Base-by-base conservation (phyloP, 305 asterid genomes). In the Fraxinus baroniana region DNA sequence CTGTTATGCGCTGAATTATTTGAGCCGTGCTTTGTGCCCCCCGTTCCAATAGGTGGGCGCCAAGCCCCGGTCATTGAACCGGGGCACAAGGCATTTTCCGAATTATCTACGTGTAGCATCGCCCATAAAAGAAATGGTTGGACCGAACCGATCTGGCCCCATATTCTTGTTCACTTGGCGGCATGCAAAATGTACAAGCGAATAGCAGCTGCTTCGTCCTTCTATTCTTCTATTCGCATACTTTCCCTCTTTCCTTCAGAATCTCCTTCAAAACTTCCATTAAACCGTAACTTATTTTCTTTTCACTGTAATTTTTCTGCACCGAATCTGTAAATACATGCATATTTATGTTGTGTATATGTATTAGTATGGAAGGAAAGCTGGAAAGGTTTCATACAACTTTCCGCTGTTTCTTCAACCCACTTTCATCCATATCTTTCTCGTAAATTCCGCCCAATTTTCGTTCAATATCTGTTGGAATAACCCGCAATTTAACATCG, bases 111-210 rank as follows among this genome's bases (percentile, higher is more conserved):
- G 32, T 28, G 32, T 28, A 28, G 32, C 32, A 28, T 28, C 32
- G 32, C 32, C 32, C 32, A 32, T 2, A 2, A 32, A 7, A 22
- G 17, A 62, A 20, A 62, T 68, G 74, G 37, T 26, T 28, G 37
- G 74, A 28, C 37, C 74, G 74, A 13, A 28, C 8, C 0, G 74
- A 28, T 12, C 9, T 68, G 74, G 74, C 3, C 20, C 74, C 18
- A 28, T 5, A 9, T 68, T 68, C 72, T 44, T 36, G 78, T 71
- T 81, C 82, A 78, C 64, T 9, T 83, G 79, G 79, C 85, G 46
- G 76, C 70, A 36, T 55, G 75, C 36, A 52, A 7, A 73, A 70
- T 46, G 83, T 35, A 73, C 82, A 78, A 82, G 52, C 75, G 52
- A 13, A 13, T 73, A 33, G 70, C 44, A 24, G 6, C 72, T 64